Conservation (phyloP, 768 basidiomycete genomes). For the Cystofilobasidium macerans region DNA sequence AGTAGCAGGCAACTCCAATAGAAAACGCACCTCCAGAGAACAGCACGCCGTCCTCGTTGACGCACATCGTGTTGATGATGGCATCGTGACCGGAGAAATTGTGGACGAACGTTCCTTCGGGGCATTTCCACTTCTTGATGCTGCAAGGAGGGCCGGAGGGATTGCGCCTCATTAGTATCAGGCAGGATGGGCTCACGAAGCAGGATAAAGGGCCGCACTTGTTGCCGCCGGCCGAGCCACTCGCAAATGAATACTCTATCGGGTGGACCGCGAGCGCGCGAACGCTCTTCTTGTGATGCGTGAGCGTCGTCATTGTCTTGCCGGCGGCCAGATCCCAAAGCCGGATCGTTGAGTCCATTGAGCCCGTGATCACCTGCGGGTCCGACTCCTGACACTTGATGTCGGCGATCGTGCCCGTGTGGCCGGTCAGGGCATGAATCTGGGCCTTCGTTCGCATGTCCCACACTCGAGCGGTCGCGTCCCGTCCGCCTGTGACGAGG, state of each 20-base stretch:
- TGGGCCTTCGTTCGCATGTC: conserved; percentile 98
- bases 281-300: conserved; percentile 99
- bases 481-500: conserved; percentile 87
- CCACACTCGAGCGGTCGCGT: conserved; percentile 95
- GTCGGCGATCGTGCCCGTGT: conserved; percentile 88
- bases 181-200: too few species aligned
- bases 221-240: conserved; percentile 93
- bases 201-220: conserved; percentile 43
- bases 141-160: conserved; percentile 19
- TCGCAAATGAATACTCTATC: conserved; percentile 91
- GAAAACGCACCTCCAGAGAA: conserved; percentile 78
- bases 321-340: conserved; percentile 97
- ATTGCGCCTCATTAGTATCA: too few species aligned
- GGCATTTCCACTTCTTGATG: conserved; percentile 99
- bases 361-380: conserved; percentile 94
- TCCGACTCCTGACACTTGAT: conserved; percentile 95
- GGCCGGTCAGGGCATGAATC: conserved; percentile 83
- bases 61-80: conserved; percentile 88
- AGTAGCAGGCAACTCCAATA: not conserved
- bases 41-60: conserved; percentile 91
- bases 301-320: conserved; percentile 88
- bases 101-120: conserved; percentile 88
- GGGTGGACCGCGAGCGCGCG: conserved; percentile 89
- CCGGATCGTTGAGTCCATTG: conserved; percentile 88
- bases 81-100: conserved; percentile 95